Base-by-base conservation (phyloP, 1,139 yeast genomes). In the Suhomyces wounanorum region DNA sequence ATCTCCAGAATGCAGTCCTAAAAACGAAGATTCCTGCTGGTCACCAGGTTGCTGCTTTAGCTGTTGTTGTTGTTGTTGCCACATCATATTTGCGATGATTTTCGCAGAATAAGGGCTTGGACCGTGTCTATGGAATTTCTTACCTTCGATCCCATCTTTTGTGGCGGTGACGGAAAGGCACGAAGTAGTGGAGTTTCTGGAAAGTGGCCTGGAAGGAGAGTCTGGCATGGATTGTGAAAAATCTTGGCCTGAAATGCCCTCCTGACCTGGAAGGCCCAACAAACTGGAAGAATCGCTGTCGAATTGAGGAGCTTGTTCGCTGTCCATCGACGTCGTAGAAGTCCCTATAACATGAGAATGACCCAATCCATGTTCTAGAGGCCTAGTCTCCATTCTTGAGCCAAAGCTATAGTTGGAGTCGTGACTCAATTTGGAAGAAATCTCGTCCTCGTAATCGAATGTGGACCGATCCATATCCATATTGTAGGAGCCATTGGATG, bases 151-250 rank as follows among this genome's bases (percentile, higher is more conserved):
- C 0, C 90, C 90, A 61, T 85, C 90, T 59, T 85, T 85, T 26
- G 88, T 84, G 11, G 90, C 90, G 1, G 87, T 84, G 18, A 86
- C 84, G 0, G 89, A 84, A 33, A 85, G 66, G 47, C 87, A 85
- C 1, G 89, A 83, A 2, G 85, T 80, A 35, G 81, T 79, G 17
- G 89, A 83, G 44, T 80, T 79, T 48, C 89, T 73, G 0, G 89
- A 84, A 30, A 82, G 61, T 0, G 88, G 86, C 50, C 87, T 72
- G 4, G 82, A 77, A 17, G 56, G 48, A 5, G 69, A 55, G 23
- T 68, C 72, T n/a, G 47, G 18, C 1, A 40, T 17, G 2, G 51
- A 47, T 8, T 36, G 53, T 9, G 49, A 33, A 25, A 14, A 39
- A 2, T 51, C 51, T 18, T 35, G 26, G 25, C 36, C 36, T n/a